Conservation (phyloP, 768 basidiomycete species). For the Lactarius indigo region DNA sequence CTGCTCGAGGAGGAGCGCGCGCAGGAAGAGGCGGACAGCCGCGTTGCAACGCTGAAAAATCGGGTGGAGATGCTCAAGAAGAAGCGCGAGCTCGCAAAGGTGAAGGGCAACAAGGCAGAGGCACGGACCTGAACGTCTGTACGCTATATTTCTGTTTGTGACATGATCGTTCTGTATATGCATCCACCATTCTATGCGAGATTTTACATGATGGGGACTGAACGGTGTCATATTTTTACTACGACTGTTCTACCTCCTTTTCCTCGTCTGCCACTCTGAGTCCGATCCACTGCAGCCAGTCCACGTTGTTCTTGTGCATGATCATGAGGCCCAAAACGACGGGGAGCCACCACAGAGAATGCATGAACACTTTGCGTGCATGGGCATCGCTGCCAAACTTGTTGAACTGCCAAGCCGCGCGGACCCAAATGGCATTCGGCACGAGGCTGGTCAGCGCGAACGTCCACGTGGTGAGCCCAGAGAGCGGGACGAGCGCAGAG, state of each 20-base stretch:
- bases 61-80: conserved; percentile 56
- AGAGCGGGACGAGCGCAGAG: conserved; percentile 76
- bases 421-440: conserved; percentile 69
- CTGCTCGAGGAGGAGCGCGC: conserved; percentile 79
- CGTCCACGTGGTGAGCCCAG: conserved; percentile 88
- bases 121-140: conserved; percentile 6
- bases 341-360: conserved; percentile 87
- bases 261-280: conserved; percentile 25
- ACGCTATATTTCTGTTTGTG: too few relatives aligned
- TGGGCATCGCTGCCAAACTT: conserved; percentile 65
- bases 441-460: conserved; percentile 76
- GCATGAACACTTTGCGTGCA: conserved; percentile 74
- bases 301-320: conserved; percentile 85
- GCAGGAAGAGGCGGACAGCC: conserved; percentile 85
- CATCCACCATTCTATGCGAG: not conserved
- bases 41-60: conserved; percentile 60
- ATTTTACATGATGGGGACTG: not conserved
- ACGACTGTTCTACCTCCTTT: not conserved
- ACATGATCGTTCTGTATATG: too few relatives aligned
- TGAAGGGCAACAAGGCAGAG: conserved; percentile 24
- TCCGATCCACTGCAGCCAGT: conserved; percentile 67
- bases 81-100: conserved; percentile 36
- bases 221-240: not conserved
- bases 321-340: conserved; percentile 90
- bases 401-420: conserved; percentile 76